phyloP scores from a whole-genome alignment of 257 asterid genomes.

The Solanum peruvianum region DNA sequence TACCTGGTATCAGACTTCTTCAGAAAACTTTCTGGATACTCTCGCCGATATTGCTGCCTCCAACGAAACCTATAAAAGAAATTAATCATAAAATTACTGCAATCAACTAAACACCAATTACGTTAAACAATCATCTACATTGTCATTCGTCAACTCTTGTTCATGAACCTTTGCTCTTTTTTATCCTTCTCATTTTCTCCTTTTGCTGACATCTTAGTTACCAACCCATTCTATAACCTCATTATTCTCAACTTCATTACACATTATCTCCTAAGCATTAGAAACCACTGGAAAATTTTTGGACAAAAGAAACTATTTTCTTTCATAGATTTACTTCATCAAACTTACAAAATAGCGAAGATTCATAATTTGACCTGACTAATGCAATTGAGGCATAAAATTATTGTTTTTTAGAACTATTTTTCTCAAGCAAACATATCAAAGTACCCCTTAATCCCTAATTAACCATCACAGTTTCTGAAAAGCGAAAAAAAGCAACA shows the following conservation, averaged over 20 bases:
- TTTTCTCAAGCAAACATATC: not conserved
- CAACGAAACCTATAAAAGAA: slow-evolving; percentile 64
- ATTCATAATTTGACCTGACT: not conserved
- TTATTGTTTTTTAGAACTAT: not conserved
- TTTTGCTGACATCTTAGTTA: not conserved
- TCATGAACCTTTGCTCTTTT: not conserved
- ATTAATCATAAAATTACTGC: not conserved
- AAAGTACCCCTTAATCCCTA: not conserved
- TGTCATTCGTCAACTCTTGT: not conserved
- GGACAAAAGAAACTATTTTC: not conserved
- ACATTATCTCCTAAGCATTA: not conserved
- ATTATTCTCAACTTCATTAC: not conserved
- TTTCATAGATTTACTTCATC: not conserved
- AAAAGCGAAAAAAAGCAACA: not conserved
- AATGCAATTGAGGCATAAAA: not conserved
- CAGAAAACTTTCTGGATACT: slow-evolving; percentile 74
- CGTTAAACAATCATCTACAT: not conserved
- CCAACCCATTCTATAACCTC: not conserved
- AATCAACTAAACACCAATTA: not conserved
- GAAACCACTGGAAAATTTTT: not conserved
- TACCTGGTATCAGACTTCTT: slow-evolving; percentile 80
- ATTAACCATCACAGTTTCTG: not conserved
- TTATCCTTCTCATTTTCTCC: not conserved
- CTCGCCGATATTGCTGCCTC: slow-evolving; percentile 72
- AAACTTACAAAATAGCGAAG: not conserved